These are phyloP conservation scores for Ganoderma sinense DNA, from an alignment of 1,284 basidiomycete genomes.

Conservation along the genomic window DNA sequence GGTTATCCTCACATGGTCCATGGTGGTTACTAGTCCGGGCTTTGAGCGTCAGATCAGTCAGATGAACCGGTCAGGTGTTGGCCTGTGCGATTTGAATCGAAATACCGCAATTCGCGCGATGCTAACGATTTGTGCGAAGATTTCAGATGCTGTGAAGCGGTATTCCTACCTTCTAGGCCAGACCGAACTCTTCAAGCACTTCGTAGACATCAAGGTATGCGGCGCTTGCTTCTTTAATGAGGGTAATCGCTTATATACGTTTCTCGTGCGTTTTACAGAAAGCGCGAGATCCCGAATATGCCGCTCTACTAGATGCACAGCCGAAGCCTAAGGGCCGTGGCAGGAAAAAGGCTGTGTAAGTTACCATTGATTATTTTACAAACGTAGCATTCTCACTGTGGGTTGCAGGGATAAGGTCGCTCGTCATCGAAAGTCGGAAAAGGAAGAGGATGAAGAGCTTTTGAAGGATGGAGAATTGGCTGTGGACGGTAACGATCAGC, in stretches of 20 bases:
- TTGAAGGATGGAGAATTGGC: slow-evolving; percentile 87
- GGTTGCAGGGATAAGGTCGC: slow-evolving; percentile 71
- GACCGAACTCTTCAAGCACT: slow-evolving; percentile 96
- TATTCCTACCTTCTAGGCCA: slow-evolving; percentile 96
- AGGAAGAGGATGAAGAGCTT: slow-evolving; percentile 97
- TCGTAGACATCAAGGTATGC: slow-evolving; percentile 90
- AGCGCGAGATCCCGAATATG: slow-evolving; percentile 94
- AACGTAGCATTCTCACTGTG: no score
- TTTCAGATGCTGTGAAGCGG: slow-evolving; percentile 93
- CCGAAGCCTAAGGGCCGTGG: slow-evolving; percentile 84
- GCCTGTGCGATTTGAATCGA: no score
- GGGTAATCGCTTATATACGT: no score
- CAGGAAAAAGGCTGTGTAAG: slow-evolving; percentile 80
- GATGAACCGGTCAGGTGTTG: no score
- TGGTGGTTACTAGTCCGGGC: no score
- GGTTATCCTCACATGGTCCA: no score
- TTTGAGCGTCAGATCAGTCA: no score
- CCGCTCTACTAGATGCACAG: slow-evolving; percentile 86
- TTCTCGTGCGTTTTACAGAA: slow-evolving; percentile 53
- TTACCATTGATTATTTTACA: slow-evolving; percentile 22
- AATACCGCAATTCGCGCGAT: no score
- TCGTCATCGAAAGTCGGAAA: slow-evolving; percentile 94
- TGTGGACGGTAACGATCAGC: slow-evolving; percentile 83
- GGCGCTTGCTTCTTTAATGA: background rate
- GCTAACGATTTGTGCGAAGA: slow-evolving; percentile 52